A percentile compares a stretch with the other conserved stretches of the same genome.
These are phyloP conservation scores for Fagopyrum esculentum DNA, from an alignment of 148 eudicot genomes.

Conservation along the genomic window DNA sequence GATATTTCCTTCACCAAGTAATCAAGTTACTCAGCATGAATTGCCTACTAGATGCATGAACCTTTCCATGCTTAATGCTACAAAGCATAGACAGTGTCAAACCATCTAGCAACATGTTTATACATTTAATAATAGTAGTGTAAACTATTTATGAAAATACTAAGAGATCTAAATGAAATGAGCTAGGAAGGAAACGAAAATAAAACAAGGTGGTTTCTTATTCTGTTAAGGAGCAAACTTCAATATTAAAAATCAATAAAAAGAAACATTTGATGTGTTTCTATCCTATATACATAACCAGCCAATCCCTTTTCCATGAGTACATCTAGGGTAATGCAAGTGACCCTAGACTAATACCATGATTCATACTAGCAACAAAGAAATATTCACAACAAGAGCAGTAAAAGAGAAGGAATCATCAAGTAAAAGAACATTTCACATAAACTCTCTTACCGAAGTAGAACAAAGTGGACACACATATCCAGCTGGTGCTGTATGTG, in stretches of 20 bases:
- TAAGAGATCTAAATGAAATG: background rate
- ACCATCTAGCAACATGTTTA: background rate
- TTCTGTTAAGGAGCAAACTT: background rate
- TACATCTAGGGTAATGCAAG: background rate
- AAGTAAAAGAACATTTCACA: background rate
- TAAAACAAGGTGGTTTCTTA: background rate
- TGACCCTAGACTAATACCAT: background rate
- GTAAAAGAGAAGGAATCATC: background rate
- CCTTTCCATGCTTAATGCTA: background rate
- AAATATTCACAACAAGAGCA: background rate
- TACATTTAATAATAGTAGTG: background rate
- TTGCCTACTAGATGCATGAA: background rate
- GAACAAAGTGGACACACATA: constrained; percentile 86
- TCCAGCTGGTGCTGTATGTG: constrained; percentile 96
- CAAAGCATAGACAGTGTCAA: background rate
- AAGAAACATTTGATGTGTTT: background rate
- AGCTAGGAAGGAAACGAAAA: background rate
- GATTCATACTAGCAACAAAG: background rate
- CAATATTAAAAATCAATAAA: background rate
- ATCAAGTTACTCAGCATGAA: background rate
- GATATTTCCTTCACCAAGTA: no score
- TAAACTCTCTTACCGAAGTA: constrained; percentile 48
- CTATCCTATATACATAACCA: background rate
- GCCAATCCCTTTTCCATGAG: background rate
- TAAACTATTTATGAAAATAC: background rate